Conservation (phyloP, 768 basidiomycete species). For the Russula lepida region DNA sequence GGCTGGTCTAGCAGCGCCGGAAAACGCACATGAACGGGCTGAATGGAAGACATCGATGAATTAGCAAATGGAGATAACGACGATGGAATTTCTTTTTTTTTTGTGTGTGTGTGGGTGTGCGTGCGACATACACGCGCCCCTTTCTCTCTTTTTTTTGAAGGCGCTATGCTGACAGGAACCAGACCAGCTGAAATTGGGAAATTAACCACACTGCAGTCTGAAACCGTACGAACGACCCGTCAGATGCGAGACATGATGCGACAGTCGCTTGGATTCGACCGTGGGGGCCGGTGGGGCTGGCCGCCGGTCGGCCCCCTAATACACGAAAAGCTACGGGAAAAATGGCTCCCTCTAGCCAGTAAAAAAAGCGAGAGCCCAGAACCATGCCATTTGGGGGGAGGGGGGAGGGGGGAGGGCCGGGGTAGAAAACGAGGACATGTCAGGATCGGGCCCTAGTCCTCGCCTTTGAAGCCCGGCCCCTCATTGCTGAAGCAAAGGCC, state of each 20-base stretch:
- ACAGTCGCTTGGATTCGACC: neutral
- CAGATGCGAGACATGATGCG: neutral
- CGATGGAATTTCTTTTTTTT: slow-evolving; percentile 1
- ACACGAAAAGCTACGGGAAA: neutral
- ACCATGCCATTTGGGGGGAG: neutral
- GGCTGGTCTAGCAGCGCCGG: slow-evolving; percentile 28
- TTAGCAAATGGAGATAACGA: slow-evolving; percentile 17
- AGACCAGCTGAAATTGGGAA: slow-evolving; percentile 6
- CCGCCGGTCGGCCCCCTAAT: slow-evolving; percentile 1
- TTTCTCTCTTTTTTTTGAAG: neutral
- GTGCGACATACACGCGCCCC: slow-evolving; percentile 6
- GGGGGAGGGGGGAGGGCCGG: neutral
- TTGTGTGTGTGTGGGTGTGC: no score
- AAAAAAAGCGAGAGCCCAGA: neutral
- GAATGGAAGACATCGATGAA: slow-evolving; percentile 18
- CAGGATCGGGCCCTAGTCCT: neutral
- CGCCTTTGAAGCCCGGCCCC: neutral
- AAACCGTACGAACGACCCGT: neutral
- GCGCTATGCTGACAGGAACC: slow-evolving; percentile 3
- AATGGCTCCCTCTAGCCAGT: neutral
- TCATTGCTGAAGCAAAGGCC: slow-evolving; percentile 9
- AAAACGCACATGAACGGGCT: slow-evolving; percentile 28
- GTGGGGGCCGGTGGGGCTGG: neutral
- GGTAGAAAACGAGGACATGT: neutral
- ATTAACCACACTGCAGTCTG: slow-evolving; percentile 2